Evolutionary conservation across 768 basidiomycete genomes (phyloP).

Genomic region (Tylopilus subfusipes): DNA sequence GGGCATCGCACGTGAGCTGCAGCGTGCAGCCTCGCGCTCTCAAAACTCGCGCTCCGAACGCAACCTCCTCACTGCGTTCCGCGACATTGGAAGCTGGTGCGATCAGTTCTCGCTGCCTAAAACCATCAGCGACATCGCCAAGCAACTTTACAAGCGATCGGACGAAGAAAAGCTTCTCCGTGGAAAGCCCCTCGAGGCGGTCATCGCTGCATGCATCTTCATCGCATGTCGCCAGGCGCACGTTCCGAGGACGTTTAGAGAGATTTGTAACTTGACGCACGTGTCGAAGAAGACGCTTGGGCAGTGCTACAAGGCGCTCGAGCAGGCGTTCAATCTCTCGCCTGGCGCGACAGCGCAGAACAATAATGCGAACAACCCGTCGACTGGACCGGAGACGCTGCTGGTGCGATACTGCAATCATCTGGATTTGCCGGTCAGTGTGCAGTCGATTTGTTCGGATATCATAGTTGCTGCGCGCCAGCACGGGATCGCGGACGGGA

Average conservation of each 20-base stretch:
- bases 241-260: slow-evolving; percentile 93
- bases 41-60: slow-evolving; percentile 78
- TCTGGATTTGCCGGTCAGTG: slow-evolving; percentile 75
- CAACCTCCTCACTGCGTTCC: slow-evolving; percentile 83
- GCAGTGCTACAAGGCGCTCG: slow-evolving; percentile 88
- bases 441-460: slow-evolving; percentile 80
- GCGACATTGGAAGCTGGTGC: slow-evolving; percentile 90
- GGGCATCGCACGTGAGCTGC: slow-evolving; percentile 86
- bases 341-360: slow-evolving; percentile 70
- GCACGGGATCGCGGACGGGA: slow-evolving; percentile 87
- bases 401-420: slow-evolving; percentile 94
- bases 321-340: slow-evolving; percentile 83
- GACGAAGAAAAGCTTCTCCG: slow-evolving; percentile 93
- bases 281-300: slow-evolving; percentile 94
- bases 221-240: slow-evolving; percentile 95
- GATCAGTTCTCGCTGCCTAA: slow-evolving; percentile 93
- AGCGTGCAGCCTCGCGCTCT: slow-evolving; percentile 84
- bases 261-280: slow-evolving; percentile 89
- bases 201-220: slow-evolving; percentile 97
- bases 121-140: slow-evolving; percentile 92
- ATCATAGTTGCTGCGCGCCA: slow-evolving; percentile 78
- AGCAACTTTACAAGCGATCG: slow-evolving; percentile 95
- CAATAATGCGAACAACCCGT: slow-evolving; percentile 35
- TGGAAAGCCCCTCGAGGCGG: slow-evolving; percentile 87
- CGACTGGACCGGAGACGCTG: slow-evolving; percentile 78